phyloP scores from a whole-genome alignment of 805 yeast species.

The Cephaloascus fragrans region DNA sequence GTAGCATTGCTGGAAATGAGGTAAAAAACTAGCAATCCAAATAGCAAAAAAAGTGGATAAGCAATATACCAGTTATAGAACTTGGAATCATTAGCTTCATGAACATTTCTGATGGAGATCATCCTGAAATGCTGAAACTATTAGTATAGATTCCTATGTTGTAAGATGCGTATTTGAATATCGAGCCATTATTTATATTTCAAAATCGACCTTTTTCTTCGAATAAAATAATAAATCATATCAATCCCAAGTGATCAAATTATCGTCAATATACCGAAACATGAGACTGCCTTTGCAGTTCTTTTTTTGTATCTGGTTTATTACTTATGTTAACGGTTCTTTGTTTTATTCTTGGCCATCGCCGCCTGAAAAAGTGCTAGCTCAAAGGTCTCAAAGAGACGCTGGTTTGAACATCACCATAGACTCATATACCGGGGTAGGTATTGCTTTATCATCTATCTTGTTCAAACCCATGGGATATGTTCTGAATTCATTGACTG shows the following conservation, averaged over 20 bases:
- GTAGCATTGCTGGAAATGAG: slow-evolving; percentile 11
- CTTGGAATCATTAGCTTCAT: neutral
- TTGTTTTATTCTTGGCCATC: no score
- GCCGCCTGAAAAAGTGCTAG: slow-evolving; percentile 18
- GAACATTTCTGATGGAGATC: neutral
- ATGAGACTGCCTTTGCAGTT: no score
- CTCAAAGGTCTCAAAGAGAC: slow-evolving; percentile 38
- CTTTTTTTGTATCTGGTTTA: no score
- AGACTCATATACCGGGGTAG: slow-evolving; percentile 26
- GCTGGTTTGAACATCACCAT: slow-evolving; percentile 26
- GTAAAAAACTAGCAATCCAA: slow-evolving; percentile 8
- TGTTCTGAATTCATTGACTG: slow-evolving; percentile 14
- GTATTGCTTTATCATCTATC: slow-evolving; percentile 22
- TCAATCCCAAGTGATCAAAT: no score
- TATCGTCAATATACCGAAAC: no score
- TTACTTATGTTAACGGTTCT: no score
- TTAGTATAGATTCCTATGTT: neutral
- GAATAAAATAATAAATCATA: no score
- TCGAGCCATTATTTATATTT: no score
- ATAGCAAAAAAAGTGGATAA: neutral
- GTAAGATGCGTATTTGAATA: no score
- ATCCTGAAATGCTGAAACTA: neutral
- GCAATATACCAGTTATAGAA: neutral
- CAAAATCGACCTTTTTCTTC: no score
- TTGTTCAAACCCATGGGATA: slow-evolving; percentile 22